phyloP scores from a whole-genome alignment of 306 rosid genomes.

The Cucurbita pepo region DNA sequence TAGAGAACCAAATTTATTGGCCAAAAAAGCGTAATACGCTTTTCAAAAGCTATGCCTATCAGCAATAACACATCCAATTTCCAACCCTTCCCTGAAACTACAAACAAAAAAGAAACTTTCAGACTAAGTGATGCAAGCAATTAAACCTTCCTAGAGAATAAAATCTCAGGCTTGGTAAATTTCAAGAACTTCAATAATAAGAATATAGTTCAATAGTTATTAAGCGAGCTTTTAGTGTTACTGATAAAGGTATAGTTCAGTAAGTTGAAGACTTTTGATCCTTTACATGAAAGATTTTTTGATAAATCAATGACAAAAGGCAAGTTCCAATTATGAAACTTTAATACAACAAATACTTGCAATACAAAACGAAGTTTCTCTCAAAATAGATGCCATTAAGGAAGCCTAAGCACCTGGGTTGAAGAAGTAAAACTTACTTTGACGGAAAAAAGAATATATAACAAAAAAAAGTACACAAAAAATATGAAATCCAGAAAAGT shows the following conservation, averaged over 20 bases:
- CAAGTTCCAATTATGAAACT: neutral
- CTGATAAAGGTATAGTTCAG: neutral
- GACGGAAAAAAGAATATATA: neutral
- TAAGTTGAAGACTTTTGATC: neutral
- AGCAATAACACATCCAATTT: neutral
- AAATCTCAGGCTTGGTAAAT: neutral
- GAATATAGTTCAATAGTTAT: neutral
- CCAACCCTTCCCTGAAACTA: neutral
- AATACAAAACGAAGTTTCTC: neutral
- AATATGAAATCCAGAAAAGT: neutral
- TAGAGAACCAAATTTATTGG: neutral
- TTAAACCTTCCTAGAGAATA: neutral
- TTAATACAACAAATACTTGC: neutral
- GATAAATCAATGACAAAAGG: neutral
- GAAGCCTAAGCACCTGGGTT: neutral
- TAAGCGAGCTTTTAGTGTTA: neutral
- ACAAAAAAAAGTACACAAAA: neutral
- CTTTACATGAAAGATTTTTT: neutral
- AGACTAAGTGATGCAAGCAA: neutral
- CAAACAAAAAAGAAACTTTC: neutral
- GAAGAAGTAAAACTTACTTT: neutral
- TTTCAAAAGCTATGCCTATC: neutral
- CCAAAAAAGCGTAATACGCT: neutral
- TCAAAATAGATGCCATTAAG: neutral
- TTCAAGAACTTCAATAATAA: neutral